Evolutionary conservation across 371 early-diverging fungal genomes (phyloP), one percentile per base, ranked within the genome.

Genomic region (Cokeromyces recurvatus): DNA sequence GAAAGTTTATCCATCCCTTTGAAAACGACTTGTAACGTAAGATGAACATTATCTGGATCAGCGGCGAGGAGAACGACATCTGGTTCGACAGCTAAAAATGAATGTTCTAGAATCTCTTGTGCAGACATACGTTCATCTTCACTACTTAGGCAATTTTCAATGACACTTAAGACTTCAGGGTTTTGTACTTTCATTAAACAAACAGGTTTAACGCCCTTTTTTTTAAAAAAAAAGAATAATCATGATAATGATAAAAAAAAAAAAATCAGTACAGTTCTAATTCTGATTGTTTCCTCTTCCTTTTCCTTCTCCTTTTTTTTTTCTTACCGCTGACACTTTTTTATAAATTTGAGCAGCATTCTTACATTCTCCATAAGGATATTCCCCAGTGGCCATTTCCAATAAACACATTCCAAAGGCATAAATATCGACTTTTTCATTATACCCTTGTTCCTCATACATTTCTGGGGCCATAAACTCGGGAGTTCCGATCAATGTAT

Each of bases 331-430:
- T 29, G 66, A 67, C 38, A 82, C 85, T 44, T 84, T 84, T 48
- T 82, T 82, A 59, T 82, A 85, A 24, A 87, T 79, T 44, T 90
- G 87, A 21, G 85, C 81, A 15, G 85, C 84, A 59, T 87, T 87
- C 23, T 67, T 78, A 54, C 86, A 88, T 65, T 91, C 90, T 14
- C 71, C 74, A 66, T 90, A 90, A 9, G 91, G 90, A 63, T 85
- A 86, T 45, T 82, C 84, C 21, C 83, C 83, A 3, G 91, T 88
- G 6, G 76, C 80, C 78, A 89, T 89, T 56, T 91, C 89, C 34
- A 90, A 65, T 15, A 89, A 61, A 47, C 81, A 80, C 88, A 91
- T 86, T 23, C 92, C 92, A 75, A 90, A 91, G 3, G 92, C 87
- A 70, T 90, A 91, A 32, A 91, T 83, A 47, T 87, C 88, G 14